Evolutionary conservation across 495 filamentous ascomycete genomes (phyloP).

Genomic region (Aspergillus coremiiformis): DNA sequence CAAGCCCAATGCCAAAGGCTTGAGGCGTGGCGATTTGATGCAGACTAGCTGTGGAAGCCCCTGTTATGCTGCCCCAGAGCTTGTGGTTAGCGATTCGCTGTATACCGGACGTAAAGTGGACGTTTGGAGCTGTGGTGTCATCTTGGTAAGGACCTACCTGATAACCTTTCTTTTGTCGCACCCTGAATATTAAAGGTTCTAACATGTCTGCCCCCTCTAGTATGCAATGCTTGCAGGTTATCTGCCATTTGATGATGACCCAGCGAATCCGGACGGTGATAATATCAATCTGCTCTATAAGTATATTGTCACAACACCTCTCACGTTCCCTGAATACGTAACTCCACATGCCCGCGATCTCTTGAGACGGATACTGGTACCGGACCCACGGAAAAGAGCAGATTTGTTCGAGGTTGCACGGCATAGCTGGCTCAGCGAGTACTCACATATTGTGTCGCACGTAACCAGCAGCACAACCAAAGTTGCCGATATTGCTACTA

Average conservation of each 20-base stretch:
- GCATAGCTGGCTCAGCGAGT: conserved; percentile 98
- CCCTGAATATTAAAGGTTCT: background rate
- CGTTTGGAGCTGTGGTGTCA: conserved; percentile 99
- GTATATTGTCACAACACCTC: conserved; percentile 95
- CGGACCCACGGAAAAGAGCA: conserved; percentile 87
- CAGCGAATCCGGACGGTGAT: conserved; percentile 95
- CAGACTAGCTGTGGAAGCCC: conserved; percentile 53
- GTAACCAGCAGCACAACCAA: conserved; percentile 94
- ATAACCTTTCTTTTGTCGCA: background rate
- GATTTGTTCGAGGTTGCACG: conserved; percentile 96
- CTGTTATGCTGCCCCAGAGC: conserved; percentile 94
- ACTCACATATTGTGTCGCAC: conserved; percentile 86
- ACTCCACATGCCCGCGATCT: conserved; percentile 94
- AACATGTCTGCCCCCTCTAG: conserved; percentile 38
- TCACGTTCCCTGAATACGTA: conserved; percentile 98
- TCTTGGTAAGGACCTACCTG: conserved; percentile 64
- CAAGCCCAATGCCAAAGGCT: conserved; percentile 72
- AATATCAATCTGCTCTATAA: conserved; percentile 99
- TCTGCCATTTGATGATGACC: conserved; percentile 98
- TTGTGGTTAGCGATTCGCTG: conserved; percentile 94
- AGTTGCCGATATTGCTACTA: conserved; percentile 74
- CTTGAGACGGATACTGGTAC: conserved; percentile 87
- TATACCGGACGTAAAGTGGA: conserved; percentile 98
- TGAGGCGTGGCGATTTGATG: conserved; percentile 62
- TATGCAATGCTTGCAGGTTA: conserved; percentile 99